Conservation (phyloP, 2,329 filamentous ascomycete genomes). For the Calonectria hongkongensis region DNA sequence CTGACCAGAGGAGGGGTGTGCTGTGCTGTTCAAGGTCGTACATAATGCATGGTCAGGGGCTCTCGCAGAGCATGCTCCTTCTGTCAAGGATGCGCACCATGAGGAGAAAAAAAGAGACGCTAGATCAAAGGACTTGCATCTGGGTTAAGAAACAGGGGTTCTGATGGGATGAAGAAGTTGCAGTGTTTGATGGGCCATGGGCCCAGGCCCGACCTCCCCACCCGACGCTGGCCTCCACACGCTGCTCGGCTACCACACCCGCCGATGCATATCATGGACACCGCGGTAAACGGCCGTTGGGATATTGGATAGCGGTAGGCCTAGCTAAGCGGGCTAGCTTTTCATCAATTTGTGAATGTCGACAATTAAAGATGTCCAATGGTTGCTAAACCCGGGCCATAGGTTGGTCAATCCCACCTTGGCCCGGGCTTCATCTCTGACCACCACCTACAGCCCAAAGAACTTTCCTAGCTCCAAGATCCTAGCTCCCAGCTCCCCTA, state of each 20-base stretch:
- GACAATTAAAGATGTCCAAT: background rate
- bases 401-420: conserved; percentile 8
- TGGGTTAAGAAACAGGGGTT: conserved; percentile 12
- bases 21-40: background rate
- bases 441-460: background rate
- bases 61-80: conserved; percentile 48
- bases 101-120: background rate
- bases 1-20: conserved; percentile 19
- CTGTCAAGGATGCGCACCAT: conserved; percentile 34
- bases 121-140: conserved; percentile 18
- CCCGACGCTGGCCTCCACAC: conserved; percentile 25
- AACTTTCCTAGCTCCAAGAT: background rate
- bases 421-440: conserved; percentile 17
- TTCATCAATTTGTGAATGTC: conserved; percentile 1
- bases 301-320: background rate
- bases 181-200: conserved; percentile 8
- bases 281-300: conserved; percentile 1
- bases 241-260: conserved; percentile 6
- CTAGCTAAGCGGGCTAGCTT: background rate
- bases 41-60: conserved; percentile 29
- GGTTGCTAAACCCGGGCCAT: background rate
- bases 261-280: conserved; percentile 4
- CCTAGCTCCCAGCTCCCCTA: background rate
- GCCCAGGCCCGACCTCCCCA: conserved; percentile 4
- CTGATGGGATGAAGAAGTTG: conserved; percentile 22